These are phyloP conservation scores for Neurospora africana DNA, from an alignment of 495 filamentous ascomycete species.

Conservation along the genomic window DNA sequence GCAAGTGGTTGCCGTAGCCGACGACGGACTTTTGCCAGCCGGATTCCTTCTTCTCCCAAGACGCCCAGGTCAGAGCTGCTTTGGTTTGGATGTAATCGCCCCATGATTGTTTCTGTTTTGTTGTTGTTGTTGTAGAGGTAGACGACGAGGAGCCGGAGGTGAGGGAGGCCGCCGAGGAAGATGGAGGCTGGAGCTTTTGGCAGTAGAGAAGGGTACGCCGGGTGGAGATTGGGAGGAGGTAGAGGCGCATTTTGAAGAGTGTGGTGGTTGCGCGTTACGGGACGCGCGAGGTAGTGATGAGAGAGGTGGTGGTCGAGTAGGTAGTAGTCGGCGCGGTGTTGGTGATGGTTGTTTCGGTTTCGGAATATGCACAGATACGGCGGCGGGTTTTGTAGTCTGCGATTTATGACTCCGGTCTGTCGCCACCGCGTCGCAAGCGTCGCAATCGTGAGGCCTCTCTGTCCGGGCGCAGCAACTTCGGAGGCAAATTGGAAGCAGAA, in stretches of 20 bases:
- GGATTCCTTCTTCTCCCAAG: slow-evolving; percentile 73
- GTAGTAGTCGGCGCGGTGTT: background rate
- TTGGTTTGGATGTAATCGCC: slow-evolving; percentile 56
- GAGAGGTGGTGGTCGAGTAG: background rate
- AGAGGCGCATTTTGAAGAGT: slow-evolving; percentile 66
- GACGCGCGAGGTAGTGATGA: background rate
- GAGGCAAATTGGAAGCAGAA: background rate
- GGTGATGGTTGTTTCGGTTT: background rate
- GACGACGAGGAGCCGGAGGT: slow-evolving; percentile 75
- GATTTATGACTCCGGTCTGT: background rate
- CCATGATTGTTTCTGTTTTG: slow-evolving; percentile 39
- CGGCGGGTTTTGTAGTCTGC: background rate
- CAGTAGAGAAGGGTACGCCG: slow-evolving; percentile 87
- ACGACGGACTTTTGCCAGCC: slow-evolving; percentile 85
- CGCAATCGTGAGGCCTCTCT: background rate
- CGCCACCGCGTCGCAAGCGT: background rate
- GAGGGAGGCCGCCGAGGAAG: slow-evolving; percentile 8
- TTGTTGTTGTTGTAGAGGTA: slow-evolving; percentile 53
- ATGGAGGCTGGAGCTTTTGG: slow-evolving; percentile 50
- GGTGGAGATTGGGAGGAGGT: slow-evolving; percentile 89
- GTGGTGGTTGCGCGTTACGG: background rate
- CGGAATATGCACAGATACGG: background rate
- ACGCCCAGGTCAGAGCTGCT: slow-evolving; percentile 64
- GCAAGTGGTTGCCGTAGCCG: slow-evolving; percentile 70
- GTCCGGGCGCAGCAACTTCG: background rate